Evolutionary conservation across 2,329 filamentous ascomycete genomes (phyloP).

Genomic region (Epichloe glyceriae): DNA sequence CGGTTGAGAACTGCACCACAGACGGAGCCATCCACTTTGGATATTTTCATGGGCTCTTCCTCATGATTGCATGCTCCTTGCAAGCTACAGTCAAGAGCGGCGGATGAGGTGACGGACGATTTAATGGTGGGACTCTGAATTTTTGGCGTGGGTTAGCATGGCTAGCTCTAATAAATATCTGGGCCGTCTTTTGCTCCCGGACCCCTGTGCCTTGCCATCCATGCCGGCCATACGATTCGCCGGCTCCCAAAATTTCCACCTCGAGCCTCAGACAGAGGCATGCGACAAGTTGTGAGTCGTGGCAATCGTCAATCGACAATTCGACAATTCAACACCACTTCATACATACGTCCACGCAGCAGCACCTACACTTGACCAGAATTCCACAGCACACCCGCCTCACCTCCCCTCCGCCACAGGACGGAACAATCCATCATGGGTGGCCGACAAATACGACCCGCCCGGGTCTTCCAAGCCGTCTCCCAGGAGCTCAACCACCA

Average conservation of each 20-base stretch:
- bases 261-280: neutral
- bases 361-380: neutral
- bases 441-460: slow-evolving; percentile 31
- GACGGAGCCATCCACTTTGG: slow-evolving; percentile 46
- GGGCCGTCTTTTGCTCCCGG: neutral
- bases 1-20: slow-evolving; percentile 41
- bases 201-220: neutral
- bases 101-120: neutral
- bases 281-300: slow-evolving; percentile 1
- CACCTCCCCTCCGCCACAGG: neutral
- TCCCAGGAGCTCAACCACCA: slow-evolving; percentile 29
- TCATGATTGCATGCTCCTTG: slow-evolving; percentile 26
- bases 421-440: slow-evolving; percentile 19
- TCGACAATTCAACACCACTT: neutral
- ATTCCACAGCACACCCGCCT: neutral
- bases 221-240: slow-evolving; percentile 12
- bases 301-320: neutral
- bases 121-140: neutral
- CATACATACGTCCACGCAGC: neutral
- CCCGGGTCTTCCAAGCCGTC: slow-evolving; percentile 34
- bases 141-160: neutral
- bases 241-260: slow-evolving; percentile 10
- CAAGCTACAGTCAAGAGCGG: neutral
- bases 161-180: neutral
- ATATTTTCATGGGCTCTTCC: slow-evolving; percentile 47